Conservation (phyloP, 2,329 filamentous ascomycete genomes). For the Chaetomiaceae sp. region DNA sequence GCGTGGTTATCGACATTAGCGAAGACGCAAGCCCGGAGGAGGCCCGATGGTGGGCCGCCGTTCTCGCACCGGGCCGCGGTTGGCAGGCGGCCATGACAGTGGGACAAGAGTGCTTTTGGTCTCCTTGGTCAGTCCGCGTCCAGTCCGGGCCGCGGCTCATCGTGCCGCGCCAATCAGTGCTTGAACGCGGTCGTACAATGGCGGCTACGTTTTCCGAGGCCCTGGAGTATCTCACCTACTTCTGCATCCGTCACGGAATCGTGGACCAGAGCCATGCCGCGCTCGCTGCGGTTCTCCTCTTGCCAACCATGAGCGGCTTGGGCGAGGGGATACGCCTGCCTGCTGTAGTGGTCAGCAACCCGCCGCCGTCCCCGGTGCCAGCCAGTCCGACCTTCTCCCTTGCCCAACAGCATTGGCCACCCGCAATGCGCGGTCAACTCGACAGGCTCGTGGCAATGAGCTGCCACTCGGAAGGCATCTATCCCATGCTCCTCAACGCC, state of each 20-base stretch:
- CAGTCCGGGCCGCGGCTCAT: neutral
- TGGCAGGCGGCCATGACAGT: neutral
- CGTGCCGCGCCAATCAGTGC: neutral
- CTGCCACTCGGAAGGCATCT: neutral
- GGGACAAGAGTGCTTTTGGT: neutral
- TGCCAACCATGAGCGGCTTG: neutral
- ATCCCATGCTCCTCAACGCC: neutral
- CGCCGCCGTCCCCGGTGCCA: neutral
- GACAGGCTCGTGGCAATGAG: neutral
- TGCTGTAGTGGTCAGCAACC: neutral
- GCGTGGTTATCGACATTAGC: neutral
- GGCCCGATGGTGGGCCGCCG: neutral
- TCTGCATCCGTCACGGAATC: neutral
- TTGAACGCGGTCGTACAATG: too few relatives aligned
- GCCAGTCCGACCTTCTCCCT: neutral
- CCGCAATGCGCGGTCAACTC: neutral
- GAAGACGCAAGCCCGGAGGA: neutral
- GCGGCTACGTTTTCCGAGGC: neutral
- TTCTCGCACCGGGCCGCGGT: neutral
- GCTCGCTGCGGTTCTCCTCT: neutral
- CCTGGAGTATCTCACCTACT: neutral
- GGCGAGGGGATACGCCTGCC: neutral
- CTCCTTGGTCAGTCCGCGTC: neutral
- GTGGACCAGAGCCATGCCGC: neutral
- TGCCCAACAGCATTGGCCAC: neutral